Base-by-base conservation (phyloP, 176 grass and related monocot genomes). In the Triticum urartu region DNA sequence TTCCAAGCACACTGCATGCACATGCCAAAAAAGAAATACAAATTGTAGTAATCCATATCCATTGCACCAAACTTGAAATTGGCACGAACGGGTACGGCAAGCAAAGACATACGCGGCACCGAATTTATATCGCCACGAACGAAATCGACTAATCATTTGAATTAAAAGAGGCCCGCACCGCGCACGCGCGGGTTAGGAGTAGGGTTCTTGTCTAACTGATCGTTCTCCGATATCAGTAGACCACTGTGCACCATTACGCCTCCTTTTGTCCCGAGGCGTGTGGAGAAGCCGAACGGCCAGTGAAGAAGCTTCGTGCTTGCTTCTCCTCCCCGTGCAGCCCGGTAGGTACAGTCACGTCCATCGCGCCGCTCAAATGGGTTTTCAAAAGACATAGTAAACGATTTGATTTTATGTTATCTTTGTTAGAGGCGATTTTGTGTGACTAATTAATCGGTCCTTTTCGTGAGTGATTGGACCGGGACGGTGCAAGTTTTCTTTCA, bases 241-340 rank as follows among this genome's bases (percentile, higher is more conserved):
- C 40, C 79, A 65, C 79, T 38, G 5, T 76, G 42, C 79, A 40
- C 52, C 14, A 28, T 43, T 78, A 42, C 34, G 33, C 42, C 58
- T 34, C 38, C 25, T 7, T 40, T 75, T 64, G 56, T 63, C 82
- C 36, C 74, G 20, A 50, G 58, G 75, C 64, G 33, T 78, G 60
- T 63, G 17, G 26, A 5, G 17, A 59, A 11, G 32, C 68, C 9
- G 21, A 69, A 74, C n/a, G 59, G 12, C 81, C 12, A 48, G n/a
- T 81, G 89, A 91, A 91, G 89, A 91, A 88, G 86, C 69, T 88
- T 91, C 81, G 32, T 75, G 77, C 81, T 77, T 77, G 89, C 86
- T 88, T 88, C 86, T 56, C 75, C 52, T 50, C 15, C 43, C 25
- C 9, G 34, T 76, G 45, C 35, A 47, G 4, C 61, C 4, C 45